These are phyloP conservation scores for Exobasidium rhododendri DNA, from an alignment of 1,284 basidiomycete species.

Conservation along the genomic window DNA sequence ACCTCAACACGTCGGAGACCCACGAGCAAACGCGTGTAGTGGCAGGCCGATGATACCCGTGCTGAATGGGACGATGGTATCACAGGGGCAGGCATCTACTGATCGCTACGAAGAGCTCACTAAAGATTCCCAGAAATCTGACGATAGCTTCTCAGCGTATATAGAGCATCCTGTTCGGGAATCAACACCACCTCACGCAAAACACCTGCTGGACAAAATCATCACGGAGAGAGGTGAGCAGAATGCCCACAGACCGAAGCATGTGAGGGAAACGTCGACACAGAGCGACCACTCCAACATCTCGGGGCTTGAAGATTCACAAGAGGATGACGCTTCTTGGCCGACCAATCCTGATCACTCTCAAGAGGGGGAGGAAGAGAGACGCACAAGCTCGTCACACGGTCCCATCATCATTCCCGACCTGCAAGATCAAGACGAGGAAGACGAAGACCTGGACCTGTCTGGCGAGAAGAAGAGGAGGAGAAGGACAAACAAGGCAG, in stretches of 20 bases:
- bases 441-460: neutral
- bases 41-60: neutral
- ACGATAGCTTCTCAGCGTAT: conserved; percentile 16
- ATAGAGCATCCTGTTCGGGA: conserved; percentile 3
- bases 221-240: neutral
- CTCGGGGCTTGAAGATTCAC: neutral
- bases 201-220: neutral
- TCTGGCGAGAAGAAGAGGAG: conserved; percentile 7
- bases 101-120: neutral
- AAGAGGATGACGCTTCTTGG: neutral
- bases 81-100: no score
- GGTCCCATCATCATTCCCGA: neutral
- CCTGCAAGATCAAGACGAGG: neutral
- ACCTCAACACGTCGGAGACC: neutral
- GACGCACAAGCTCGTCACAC: neutral
- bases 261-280: neutral
- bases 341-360: neutral
- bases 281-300: neutral
- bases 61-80: no score
- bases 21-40: neutral
- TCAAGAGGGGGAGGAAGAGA: neutral
- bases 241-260: neutral
- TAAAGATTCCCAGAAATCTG: conserved; percentile 3
- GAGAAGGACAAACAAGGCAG: conserved; percentile 15
- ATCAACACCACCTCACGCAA: neutral